Evolutionary conservation across 352 stramenopile genomes (phyloP).

Genomic region (Plasmopara viticola): DNA sequence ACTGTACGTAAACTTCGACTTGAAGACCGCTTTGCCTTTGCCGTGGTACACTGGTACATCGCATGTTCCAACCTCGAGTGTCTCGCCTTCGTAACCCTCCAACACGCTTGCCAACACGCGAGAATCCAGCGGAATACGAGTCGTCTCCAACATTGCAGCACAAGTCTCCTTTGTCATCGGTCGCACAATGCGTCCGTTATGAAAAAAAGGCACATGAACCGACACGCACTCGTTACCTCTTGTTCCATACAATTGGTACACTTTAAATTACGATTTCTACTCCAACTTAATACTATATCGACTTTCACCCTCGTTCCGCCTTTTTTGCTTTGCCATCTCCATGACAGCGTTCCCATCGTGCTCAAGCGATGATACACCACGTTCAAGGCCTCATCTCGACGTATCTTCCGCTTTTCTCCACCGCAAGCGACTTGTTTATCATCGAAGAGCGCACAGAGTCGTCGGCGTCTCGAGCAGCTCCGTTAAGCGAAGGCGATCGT

Average conservation of each 20-base stretch:
- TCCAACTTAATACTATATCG: constrained; percentile 14
- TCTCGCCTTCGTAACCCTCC: constrained; percentile 44
- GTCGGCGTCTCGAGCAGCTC: constrained; percentile 12
- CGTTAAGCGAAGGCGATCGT: constrained; percentile 14
- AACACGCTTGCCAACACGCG: constrained; percentile 54
- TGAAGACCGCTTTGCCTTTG: constrained; percentile 46
- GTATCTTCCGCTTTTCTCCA: constrained; percentile 22
- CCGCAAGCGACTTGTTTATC: constrained; percentile 17
- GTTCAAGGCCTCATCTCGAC: constrained; percentile 7
- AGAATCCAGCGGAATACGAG: constrained; percentile 39
- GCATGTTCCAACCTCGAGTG: constrained; percentile 28
- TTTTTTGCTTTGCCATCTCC: constrained; percentile 5
- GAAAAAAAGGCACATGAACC: not conserved
- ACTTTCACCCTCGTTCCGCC: not conserved
- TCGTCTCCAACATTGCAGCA: constrained; percentile 2
- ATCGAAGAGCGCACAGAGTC: constrained; percentile 15
- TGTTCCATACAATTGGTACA: too few relatives aligned
- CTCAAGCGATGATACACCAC: not conserved
- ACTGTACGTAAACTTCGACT: constrained; percentile 59
- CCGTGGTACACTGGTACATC: constrained; percentile 57
- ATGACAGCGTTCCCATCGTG: constrained; percentile 1
- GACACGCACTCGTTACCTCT: too few relatives aligned
- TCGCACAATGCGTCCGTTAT: constrained; percentile 7
- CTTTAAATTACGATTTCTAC: not conserved
- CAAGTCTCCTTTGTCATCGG: not conserved